A percentile compares a stretch with the other conserved stretches of the same genome.
phyloP scores from a whole-genome alignment of 78 protist species.

The Trichosphaerium sp. region DNA sequence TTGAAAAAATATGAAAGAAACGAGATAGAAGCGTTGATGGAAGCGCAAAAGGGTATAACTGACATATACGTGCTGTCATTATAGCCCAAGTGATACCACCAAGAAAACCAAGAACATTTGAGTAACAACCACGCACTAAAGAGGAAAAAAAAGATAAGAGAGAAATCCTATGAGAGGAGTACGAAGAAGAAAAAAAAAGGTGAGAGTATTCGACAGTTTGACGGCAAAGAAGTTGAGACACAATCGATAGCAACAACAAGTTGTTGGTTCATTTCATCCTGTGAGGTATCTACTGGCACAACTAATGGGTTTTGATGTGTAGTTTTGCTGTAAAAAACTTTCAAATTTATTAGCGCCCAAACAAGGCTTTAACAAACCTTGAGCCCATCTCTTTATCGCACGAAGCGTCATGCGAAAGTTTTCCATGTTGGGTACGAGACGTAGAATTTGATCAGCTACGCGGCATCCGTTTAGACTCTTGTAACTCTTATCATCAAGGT shows the following conservation, averaged over 20 bases:
- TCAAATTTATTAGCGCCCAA: no score
- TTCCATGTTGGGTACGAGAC: conserved; percentile 73
- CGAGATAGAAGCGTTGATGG: conserved; percentile 58
- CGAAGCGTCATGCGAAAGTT: conserved; percentile 79
- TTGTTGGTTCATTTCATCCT: no score
- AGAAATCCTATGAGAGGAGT: neutral
- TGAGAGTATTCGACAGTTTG: neutral
- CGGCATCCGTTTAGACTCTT: conserved; percentile 74
- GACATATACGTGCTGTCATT: conserved; percentile 83
- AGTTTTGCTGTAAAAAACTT: no score
- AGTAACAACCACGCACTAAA: conserved; percentile 75
- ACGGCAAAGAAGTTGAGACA: neutral
- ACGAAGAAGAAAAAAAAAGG: neutral
- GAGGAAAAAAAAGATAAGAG: neutral
- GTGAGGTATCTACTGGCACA: no score
- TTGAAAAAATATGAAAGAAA: conserved; percentile 71
- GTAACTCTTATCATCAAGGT: conserved; percentile 49
- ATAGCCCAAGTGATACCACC: conserved; percentile 96
- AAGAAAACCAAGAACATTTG: conserved; percentile 79
- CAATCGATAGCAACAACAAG: no score
- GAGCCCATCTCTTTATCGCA: conserved; percentile 89
- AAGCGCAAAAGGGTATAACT: conserved; percentile 85
- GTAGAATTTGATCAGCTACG: conserved; percentile 75
- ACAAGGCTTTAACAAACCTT: no score
- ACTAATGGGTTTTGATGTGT: no score